A percentile compares a stretch with the other conserved stretches of the same genome.
Conservation (phyloP, 768 basidiomycete species). For the Sutorius australiensis region DNA sequence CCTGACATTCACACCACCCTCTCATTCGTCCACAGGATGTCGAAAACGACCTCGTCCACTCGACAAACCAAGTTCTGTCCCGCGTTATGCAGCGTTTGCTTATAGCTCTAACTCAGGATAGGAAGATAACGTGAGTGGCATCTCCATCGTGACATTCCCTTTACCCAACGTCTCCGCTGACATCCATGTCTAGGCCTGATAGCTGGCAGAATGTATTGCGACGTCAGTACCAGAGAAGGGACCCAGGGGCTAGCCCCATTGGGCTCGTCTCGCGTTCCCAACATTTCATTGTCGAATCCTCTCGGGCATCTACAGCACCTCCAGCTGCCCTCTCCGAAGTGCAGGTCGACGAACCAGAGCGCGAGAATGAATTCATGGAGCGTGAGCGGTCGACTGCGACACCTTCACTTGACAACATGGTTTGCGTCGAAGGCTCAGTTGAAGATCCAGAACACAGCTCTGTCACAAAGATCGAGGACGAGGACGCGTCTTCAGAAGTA, state of each 20-base stretch:
- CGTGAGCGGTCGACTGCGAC: neutral
- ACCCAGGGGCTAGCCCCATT: slow-evolving; percentile 68
- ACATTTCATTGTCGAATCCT: slow-evolving; percentile 21
- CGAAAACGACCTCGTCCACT: slow-evolving; percentile 68
- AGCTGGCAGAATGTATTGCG: slow-evolving; percentile 79
- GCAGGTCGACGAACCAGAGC: slow-evolving; percentile 5
- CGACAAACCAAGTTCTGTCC: slow-evolving; percentile 57
- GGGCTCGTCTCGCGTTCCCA: slow-evolving; percentile 44
- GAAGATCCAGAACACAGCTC: slow-evolving; percentile 1
- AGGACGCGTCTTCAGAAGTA: slow-evolving; percentile 14
- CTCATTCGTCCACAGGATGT: slow-evolving; percentile 51
- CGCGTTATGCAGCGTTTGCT: slow-evolving; percentile 74
- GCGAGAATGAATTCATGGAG: slow-evolving; percentile 15
- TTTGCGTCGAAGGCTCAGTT: neutral
- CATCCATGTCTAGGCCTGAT: slow-evolving; percentile 46
- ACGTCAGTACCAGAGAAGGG: slow-evolving; percentile 71
- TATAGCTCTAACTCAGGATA: slow-evolving; percentile 72
- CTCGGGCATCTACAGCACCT: slow-evolving; percentile 29
- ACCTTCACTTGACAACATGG: slow-evolving; percentile 5
- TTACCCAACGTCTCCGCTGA: slow-evolving; percentile 15
- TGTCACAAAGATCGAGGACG: slow-evolving; percentile 21
- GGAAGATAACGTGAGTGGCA: slow-evolving; percentile 65
- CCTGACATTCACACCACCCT: slow-evolving; percentile 3
- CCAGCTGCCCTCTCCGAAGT: slow-evolving; percentile 9
- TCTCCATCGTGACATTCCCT: slow-evolving; percentile 18